phyloP scores from a whole-genome alignment of 177 flowering plant genomes.

The Vitis hybrid region DNA sequence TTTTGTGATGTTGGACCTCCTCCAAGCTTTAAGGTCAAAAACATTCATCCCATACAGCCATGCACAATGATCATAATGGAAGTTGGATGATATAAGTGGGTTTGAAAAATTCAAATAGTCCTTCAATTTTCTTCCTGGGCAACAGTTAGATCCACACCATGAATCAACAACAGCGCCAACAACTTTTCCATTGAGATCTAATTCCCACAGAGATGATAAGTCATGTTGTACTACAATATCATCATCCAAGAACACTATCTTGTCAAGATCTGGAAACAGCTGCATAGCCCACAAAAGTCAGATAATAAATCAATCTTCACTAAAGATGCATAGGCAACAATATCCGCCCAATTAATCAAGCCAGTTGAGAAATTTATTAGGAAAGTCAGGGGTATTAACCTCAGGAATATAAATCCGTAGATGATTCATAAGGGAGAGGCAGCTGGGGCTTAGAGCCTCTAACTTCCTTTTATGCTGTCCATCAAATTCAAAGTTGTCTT shows the following conservation, averaged over 20 bases:
- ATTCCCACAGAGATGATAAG: conserved; percentile 63
- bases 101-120: conserved; percentile 66
- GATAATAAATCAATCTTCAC: conserved; percentile 12
- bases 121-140: conserved; percentile 43
- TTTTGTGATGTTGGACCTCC: conserved; percentile 49
- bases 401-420: conserved; percentile 65
- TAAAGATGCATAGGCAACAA: conserved; percentile 1
- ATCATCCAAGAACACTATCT: conserved; percentile 72
- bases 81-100: conserved; percentile 39
- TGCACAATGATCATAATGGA: conserved; percentile 42
- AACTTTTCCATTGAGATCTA: conserved; percentile 67
- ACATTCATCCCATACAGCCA: conserved; percentile 76
- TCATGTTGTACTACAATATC: conserved; percentile 77
- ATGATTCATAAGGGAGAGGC: conserved; percentile 55
- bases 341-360: not conserved
- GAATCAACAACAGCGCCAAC: conserved; percentile 61
- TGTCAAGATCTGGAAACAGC: conserved; percentile 79
- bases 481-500: conserved; percentile 21
- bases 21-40: conserved; percentile 74
- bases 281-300: conserved; percentile 29
- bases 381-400: conserved; percentile 32
- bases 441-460: conserved; percentile 46
- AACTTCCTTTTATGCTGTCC: conserved; percentile 23
- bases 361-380: not conserved
- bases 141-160: conserved; percentile 35